Conservation (phyloP, 2,329 filamentous ascomycete species). For the Keithomyces neogunnii region DNA sequence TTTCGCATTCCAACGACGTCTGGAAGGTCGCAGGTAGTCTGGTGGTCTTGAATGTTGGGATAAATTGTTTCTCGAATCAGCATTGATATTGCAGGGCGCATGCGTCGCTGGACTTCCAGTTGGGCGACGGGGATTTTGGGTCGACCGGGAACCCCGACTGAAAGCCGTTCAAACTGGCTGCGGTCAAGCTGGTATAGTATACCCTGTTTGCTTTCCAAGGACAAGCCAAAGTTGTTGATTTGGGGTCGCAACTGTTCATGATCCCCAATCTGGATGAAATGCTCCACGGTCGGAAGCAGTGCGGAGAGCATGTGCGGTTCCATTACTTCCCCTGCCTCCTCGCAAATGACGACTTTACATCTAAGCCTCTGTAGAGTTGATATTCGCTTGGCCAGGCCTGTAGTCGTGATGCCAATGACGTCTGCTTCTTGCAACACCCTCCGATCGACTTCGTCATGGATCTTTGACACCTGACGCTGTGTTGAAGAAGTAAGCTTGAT, state of each 20-base stretch:
- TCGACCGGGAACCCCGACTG: slow-evolving; percentile 10
- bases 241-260: slow-evolving; percentile 53
- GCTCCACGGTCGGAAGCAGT: slow-evolving; percentile 50
- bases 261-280: slow-evolving; percentile 56
- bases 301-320: slow-evolving; percentile 55
- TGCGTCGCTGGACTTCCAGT: slow-evolving; percentile 53
- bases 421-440: slow-evolving; percentile 25
- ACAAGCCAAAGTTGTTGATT: slow-evolving; percentile 46
- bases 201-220: slow-evolving; percentile 42
- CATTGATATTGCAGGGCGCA: slow-evolving; percentile 53
- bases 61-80: slow-evolving; percentile 53
- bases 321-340: slow-evolving; percentile 62
- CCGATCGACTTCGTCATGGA: slow-evolving; percentile 6
- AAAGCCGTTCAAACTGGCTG: slow-evolving; percentile 53
- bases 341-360: slow-evolving; percentile 52
- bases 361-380: slow-evolving; percentile 37
- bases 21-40: slow-evolving; percentile 28
- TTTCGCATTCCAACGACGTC: slow-evolving; percentile 44
- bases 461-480: slow-evolving; percentile 4
- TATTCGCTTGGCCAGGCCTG: slow-evolving; percentile 45
- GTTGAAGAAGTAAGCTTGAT: not conserved
- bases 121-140: slow-evolving; percentile 14
- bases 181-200: slow-evolving; percentile 45
- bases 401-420: slow-evolving; percentile 53
- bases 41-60: slow-evolving; percentile 42